Evolutionary conservation across 495 filamentous ascomycete species (phyloP).

Genomic region (Pseudomonodictys pantanalensis): DNA sequence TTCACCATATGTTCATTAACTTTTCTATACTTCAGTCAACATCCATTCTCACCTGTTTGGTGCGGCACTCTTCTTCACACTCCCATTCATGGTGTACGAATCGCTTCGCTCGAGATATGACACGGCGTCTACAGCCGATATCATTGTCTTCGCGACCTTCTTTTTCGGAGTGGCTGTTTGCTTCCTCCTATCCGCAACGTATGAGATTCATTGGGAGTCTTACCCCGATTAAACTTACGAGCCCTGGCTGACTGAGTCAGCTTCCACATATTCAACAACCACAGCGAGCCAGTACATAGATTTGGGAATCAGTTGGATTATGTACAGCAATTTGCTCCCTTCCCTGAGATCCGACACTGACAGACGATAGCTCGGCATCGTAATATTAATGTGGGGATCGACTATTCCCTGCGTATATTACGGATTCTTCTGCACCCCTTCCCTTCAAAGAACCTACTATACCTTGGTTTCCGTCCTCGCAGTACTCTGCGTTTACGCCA

Average conservation of each 20-base stretch:
- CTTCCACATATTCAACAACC: slow-evolving; percentile 53
- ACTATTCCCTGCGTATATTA: slow-evolving; percentile 54
- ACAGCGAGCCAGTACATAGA: slow-evolving; percentile 42
- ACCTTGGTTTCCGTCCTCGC: slow-evolving; percentile 38
- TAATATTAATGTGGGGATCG: slow-evolving; percentile 54
- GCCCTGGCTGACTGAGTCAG: slow-evolving; percentile 14
- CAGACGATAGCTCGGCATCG: slow-evolving; percentile 44
- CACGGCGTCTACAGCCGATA: slow-evolving; percentile 34
- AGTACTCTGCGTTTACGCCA: slow-evolving; percentile 39
- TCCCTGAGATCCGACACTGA: neutral
- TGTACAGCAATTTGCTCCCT: slow-evolving; percentile 2
- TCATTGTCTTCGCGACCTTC: slow-evolving; percentile 48
- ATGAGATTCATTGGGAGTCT: slow-evolving; percentile 2
- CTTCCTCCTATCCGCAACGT: slow-evolving; percentile 50
- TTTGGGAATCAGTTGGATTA: slow-evolving; percentile 51
- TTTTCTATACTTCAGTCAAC: slow-evolving; percentile 40
- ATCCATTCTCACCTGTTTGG: slow-evolving; percentile 54
- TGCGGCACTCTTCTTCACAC: slow-evolving; percentile 44
- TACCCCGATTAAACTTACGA: neutral
- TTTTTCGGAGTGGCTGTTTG: slow-evolving; percentile 53
- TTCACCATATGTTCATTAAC: neutral
- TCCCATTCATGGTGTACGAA: slow-evolving; percentile 41
- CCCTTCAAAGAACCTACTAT: slow-evolving; percentile 44
- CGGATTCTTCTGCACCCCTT: slow-evolving; percentile 46
- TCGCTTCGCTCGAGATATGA: slow-evolving; percentile 11